Conservation (phyloP, 345 rosid species). For the Acer negundo region DNA sequence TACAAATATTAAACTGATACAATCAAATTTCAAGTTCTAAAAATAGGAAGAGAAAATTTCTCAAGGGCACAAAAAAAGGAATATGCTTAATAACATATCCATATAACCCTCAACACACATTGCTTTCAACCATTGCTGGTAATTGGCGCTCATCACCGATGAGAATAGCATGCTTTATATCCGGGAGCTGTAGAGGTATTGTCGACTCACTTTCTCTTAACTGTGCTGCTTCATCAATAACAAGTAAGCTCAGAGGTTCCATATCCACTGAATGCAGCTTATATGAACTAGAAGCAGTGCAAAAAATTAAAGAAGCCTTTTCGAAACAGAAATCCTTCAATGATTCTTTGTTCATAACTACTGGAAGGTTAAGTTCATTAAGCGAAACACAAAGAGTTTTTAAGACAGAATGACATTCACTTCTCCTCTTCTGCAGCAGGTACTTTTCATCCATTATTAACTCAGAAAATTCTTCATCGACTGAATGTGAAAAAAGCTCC, state of each 20-base stretch:
- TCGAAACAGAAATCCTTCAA: conserved; percentile 38
- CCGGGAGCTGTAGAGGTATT: conserved; percentile 50
- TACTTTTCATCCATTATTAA: not conserved
- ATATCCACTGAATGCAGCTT: conserved; percentile 29
- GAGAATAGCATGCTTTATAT: conserved; percentile 41
- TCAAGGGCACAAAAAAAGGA: too few species aligned
- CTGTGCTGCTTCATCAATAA: conserved; percentile 71
- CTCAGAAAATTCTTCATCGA: not conserved
- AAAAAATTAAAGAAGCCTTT: conserved; percentile 37
- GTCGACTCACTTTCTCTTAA: conserved; percentile 58
- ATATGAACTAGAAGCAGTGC: conserved; percentile 43
- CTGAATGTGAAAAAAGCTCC: conserved; percentile 24
- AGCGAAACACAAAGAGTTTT: conserved; percentile 18
- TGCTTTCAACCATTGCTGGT: conserved; percentile 50
- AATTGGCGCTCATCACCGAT: conserved; percentile 60
- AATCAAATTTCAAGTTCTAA: too few species aligned
- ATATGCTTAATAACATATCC: too few species aligned
- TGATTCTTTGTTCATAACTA: not conserved
- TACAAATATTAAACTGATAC: too few species aligned
- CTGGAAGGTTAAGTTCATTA: conserved; percentile 29
- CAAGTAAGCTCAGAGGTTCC: conserved; percentile 40
- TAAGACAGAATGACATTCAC: conserved; percentile 33
- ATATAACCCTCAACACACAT: conserved; percentile 30
- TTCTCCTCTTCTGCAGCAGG: conserved; percentile 14
- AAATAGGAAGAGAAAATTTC: too few species aligned